Conservation (phyloP, 176 grass and related monocot genomes). For the Musa acuminata region DNA sequence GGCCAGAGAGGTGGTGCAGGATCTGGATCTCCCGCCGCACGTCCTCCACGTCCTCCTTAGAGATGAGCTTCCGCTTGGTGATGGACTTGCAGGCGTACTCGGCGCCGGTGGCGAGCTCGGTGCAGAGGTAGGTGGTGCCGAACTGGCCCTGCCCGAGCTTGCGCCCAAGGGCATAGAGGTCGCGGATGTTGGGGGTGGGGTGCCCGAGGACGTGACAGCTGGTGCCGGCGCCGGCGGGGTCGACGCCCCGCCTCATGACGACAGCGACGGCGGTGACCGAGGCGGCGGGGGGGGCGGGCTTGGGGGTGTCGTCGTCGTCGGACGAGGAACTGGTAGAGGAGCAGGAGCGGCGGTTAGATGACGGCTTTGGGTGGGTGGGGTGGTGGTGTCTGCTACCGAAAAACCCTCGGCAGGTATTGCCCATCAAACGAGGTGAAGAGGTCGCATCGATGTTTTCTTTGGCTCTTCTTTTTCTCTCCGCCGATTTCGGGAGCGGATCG, state of each 20-base stretch:
- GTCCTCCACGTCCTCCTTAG: conserved; percentile 81
- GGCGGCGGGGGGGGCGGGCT: conserved; percentile 8
- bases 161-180: conserved; percentile 55
- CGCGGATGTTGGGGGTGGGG: conserved; percentile 56
- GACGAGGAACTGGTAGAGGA: conserved; percentile 28
- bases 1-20: conserved; percentile 91
- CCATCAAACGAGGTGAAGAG: conserved; percentile 67
- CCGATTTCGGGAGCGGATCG: neutral
- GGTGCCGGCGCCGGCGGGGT: conserved; percentile 18
- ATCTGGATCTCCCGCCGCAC: conserved; percentile 99
- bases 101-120: conserved; percentile 51
- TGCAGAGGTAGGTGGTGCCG: conserved; percentile 85
- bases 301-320: conserved; percentile 25
- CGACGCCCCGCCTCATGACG: conserved; percentile 34
- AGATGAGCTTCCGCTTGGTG: conserved; percentile 94
- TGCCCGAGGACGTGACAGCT: conserved; percentile 65
- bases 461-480: neutral
- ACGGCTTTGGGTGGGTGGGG: conserved; percentile 34
- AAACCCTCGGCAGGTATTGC: conserved; percentile 79
- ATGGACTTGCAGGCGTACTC: conserved; percentile 97
- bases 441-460: conserved; percentile 10
- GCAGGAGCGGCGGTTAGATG: conserved; percentile 24
- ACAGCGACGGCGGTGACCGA: too few species aligned
- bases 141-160: conserved; percentile 96
- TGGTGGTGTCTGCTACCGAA: conserved; percentile 56